These are phyloP conservation scores for Arthroderma sp. DNA, from an alignment of 2,329 filamentous ascomycete species.

Conservation along the genomic window DNA sequence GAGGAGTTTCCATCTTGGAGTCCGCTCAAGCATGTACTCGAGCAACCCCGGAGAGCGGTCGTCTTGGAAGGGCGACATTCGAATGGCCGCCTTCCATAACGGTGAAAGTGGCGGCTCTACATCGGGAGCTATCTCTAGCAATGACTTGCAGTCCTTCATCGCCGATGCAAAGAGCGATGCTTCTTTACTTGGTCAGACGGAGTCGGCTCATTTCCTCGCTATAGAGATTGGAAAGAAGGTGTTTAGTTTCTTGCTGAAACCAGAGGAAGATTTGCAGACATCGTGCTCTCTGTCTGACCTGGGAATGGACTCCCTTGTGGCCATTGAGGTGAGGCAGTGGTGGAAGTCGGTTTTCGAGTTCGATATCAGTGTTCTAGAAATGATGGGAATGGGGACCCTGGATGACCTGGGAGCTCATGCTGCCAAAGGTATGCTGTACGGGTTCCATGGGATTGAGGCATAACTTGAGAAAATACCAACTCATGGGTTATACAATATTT, in stretches of 20 bases:
- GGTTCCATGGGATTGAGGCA: no score
- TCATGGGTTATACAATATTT: no score
- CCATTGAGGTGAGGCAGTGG: conserved; percentile 16
- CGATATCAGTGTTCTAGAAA: neutral
- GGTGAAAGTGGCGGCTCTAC: no score
- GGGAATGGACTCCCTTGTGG: conserved; percentile 16
- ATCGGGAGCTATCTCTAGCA: no score
- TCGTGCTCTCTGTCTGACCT: conserved; percentile 1
- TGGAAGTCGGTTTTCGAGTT: conserved; percentile 11
- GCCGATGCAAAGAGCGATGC: neutral
- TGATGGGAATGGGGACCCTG: neutral
- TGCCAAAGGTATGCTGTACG: neutral
- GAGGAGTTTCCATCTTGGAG: no score
- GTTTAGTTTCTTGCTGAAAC: conserved; percentile 14
- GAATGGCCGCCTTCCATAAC: conserved; percentile 5
- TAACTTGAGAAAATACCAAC: no score
- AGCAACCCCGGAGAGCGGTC: neutral
- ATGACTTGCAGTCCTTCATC: neutral
- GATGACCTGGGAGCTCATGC: neutral
- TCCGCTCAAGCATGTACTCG: no score
- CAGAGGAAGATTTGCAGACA: conserved; percentile 14
- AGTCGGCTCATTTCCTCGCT: conserved; percentile 12
- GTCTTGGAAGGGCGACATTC: neutral
- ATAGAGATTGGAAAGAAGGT: conserved; percentile 18
- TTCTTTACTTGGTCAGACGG: neutral